Evolutionary conservation across 2,329 filamentous ascomycete species (phyloP).

Genomic region (Colletotrichum sp.): DNA sequence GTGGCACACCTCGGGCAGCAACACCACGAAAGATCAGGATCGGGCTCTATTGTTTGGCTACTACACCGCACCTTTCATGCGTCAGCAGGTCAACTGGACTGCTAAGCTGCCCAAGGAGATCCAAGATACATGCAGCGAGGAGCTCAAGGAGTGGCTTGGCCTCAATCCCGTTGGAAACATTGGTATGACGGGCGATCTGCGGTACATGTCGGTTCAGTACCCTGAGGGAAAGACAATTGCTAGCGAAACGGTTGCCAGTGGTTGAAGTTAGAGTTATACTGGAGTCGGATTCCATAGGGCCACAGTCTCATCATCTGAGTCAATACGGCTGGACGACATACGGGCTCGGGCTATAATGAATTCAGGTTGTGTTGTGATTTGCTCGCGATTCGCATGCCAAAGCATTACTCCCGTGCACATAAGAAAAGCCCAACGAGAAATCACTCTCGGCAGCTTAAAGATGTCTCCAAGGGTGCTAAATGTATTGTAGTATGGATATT

Average conservation of each 20-base stretch:
- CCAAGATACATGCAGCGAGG: background rate
- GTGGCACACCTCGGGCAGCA: background rate
- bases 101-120: background rate
- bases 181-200: background rate
- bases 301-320: background rate
- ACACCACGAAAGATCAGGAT: background rate
- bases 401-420: rapidly evolving
- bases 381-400: background rate
- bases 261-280: background rate
- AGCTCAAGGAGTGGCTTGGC: background rate
- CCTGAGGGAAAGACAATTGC: background rate
- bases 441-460: background rate
- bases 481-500: background rate
- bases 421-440: background rate
- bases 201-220: background rate
- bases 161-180: background rate
- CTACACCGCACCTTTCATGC: background rate
- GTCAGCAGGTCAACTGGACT: background rate
- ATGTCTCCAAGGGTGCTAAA: background rate
- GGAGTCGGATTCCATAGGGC: background rate
- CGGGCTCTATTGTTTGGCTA: background rate
- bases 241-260: background rate
- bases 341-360: background rate
- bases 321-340: rapidly evolving
- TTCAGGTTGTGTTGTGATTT: rapidly evolving